These are phyloP conservation scores for Hyaloperonospora arabidopsidis DNA, from an alignment of 352 stramenopile genomes.

Conservation along the genomic window DNA sequence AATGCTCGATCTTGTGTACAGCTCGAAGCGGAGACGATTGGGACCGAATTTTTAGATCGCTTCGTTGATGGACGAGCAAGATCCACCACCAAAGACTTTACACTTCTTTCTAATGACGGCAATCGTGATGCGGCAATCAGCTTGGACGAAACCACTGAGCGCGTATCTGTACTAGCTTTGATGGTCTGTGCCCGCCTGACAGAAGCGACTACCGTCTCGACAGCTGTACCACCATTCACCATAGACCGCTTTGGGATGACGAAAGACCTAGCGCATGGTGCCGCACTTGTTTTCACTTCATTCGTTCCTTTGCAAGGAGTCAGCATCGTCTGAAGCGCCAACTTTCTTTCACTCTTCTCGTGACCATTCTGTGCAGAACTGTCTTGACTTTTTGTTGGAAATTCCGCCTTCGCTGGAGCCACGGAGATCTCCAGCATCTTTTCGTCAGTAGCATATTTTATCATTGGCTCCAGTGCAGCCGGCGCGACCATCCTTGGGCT, in stretches of 20 bases:
- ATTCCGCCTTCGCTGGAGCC: background rate
- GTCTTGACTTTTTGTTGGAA: conserved; percentile 11
- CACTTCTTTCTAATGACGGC: conserved; percentile 9
- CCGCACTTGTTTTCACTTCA: background rate
- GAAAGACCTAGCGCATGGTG: conserved; percentile 13
- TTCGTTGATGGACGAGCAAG: conserved; percentile 7
- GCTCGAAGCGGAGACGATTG: conserved; percentile 20
- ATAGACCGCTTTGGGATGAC: conserved; percentile 24
- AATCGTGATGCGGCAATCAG: conserved; percentile 1
- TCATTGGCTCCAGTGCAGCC: background rate
- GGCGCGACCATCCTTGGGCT: background rate
- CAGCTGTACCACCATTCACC: conserved; percentile 7
- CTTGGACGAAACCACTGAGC: conserved; percentile 1
- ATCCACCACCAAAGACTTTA: conserved; percentile 3
- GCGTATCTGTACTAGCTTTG: background rate
- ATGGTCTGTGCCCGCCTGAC: background rate
- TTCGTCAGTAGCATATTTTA: conserved; percentile 6
- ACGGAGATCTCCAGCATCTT: background rate
- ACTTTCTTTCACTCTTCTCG: conserved; percentile 1
- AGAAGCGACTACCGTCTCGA: background rate
- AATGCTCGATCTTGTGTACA: conserved; percentile 35
- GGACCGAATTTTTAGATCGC: conserved; percentile 44
- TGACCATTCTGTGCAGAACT: conserved; percentile 4
- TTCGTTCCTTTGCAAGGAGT: conserved; percentile 16
- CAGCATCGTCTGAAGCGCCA: conserved; percentile 11